A percentile compares a stretch with the other conserved stretches of the same genome.
Evolutionary conservation across 129 eudicot species (phyloP).

Genomic region (Artemisia argyi): DNA sequence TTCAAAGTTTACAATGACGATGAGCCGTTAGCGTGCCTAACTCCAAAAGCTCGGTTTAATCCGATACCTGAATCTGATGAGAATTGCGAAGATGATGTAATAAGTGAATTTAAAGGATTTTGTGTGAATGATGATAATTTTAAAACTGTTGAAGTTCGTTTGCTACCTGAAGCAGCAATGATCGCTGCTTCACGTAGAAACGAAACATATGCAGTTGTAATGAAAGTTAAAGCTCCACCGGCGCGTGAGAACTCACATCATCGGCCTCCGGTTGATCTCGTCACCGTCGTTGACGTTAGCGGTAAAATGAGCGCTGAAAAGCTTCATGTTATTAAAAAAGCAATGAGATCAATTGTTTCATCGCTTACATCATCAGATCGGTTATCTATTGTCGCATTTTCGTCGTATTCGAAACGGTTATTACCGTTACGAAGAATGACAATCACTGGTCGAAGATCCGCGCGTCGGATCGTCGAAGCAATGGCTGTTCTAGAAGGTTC

Average conservation of each 20-base stretch:
- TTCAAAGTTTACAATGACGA: slow-evolving; percentile 70
- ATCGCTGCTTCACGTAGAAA: slow-evolving; percentile 52
- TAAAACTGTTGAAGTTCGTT: slow-evolving; percentile 36
- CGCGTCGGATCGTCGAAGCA: slow-evolving; percentile 81
- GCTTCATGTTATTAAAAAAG: slow-evolving; percentile 50
- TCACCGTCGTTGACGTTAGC: slow-evolving; percentile 74
- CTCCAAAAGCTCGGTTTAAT: slow-evolving; percentile 35
- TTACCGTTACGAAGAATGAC: slow-evolving; percentile 80
- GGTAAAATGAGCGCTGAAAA: slow-evolving; percentile 43
- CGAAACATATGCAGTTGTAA: slow-evolving; percentile 59
- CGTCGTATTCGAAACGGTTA: slow-evolving; percentile 69
- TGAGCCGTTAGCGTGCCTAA: slow-evolving; percentile 35
- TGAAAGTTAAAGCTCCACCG: slow-evolving; percentile 59
- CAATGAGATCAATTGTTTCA: slow-evolving; percentile 58
- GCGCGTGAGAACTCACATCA: slow-evolving; percentile 26
- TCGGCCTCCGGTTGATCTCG: slow-evolving; percentile 76
- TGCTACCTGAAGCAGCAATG: slow-evolving; percentile 67
- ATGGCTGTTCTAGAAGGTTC: slow-evolving; percentile 51
- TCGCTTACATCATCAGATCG: slow-evolving; percentile 80
- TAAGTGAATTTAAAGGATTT: slow-evolving; percentile 30
- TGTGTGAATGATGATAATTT: slow-evolving; percentile 7
- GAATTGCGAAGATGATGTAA: slow-evolving; percentile 26
- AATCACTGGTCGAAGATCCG: slow-evolving; percentile 54
- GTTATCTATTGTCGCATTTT: slow-evolving; percentile 79
- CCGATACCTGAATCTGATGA: slow-evolving; percentile 49